These are phyloP conservation scores for Globisporangium nunn DNA, from an alignment of 352 stramenopile genomes.

Conservation along the genomic window DNA sequence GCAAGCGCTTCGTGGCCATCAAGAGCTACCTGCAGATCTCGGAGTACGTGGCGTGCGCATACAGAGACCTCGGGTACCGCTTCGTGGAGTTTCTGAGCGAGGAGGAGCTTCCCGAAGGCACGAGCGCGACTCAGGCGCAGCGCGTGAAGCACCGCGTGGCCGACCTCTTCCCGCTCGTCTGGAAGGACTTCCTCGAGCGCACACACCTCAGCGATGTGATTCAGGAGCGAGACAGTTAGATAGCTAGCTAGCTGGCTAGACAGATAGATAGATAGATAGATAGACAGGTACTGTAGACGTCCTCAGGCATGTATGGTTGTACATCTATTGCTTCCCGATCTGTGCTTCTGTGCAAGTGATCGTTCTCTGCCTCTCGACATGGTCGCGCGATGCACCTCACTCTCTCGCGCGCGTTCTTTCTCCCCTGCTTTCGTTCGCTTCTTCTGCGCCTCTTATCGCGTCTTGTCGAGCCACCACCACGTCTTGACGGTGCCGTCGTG, in stretches of 20 bases:
- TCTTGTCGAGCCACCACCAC: conserved; percentile 84
- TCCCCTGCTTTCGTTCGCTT: neutral
- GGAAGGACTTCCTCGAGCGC: conserved; percentile 53
- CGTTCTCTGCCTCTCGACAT: no score
- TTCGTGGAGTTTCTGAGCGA: conserved; percentile 59
- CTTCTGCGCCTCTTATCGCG: conserved; percentile 16
- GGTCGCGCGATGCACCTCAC: neutral
- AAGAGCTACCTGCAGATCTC: conserved; percentile 44
- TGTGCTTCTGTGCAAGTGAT: neutral
- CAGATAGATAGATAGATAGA: neutral
- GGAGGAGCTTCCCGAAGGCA: conserved; percentile 24
- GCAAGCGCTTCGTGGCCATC: conserved; percentile 54
- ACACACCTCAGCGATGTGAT: conserved; percentile 38
- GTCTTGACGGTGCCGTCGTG: conserved; percentile 88
- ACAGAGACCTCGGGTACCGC: conserved; percentile 38
- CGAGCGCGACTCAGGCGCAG: conserved; percentile 15
- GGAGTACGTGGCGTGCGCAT: conserved; percentile 25
- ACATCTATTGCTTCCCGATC: conserved; percentile 3
- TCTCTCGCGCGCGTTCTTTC: neutral
- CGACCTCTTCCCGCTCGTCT: conserved; percentile 67
- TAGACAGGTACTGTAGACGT: neutral
- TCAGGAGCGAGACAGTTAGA: neutral
- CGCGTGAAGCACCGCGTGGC: conserved; percentile 38
- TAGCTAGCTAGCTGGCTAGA: neutral
- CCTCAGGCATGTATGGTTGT: neutral